Evolutionary conservation across 805 yeast species (phyloP).

Genomic region (Blastobotrys parvus): DNA sequence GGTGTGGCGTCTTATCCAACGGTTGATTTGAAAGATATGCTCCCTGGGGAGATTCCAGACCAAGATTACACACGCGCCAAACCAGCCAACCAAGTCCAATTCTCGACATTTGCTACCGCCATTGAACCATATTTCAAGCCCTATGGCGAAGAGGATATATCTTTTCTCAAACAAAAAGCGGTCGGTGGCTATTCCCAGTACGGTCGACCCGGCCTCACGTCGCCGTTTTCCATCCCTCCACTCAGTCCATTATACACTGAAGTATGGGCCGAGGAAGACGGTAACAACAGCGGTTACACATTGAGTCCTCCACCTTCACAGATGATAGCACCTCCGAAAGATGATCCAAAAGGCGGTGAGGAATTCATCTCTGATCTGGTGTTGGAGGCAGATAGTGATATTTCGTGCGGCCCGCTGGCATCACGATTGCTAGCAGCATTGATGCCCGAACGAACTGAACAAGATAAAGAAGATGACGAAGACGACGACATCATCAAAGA

Average conservation of each 20-base stretch:
- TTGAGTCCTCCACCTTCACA: conserved; percentile 20
- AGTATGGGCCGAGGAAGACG: conserved; percentile 80
- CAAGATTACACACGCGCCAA: conserved; percentile 77
- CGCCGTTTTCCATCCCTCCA: conserved; percentile 77
- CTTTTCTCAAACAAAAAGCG: conserved; percentile 55
- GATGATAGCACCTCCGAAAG: not conserved
- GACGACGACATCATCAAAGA: too few relatives aligned
- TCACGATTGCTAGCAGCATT: conserved; percentile 78
- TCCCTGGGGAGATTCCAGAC: conserved; percentile 87
- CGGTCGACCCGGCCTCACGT: conserved; percentile 20
- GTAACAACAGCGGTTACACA: conserved; percentile 38
- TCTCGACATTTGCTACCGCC: conserved; percentile 75
- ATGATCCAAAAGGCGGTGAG: conserved; percentile 40
- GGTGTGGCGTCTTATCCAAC: conserved; percentile 90
- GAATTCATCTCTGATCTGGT: conserved; percentile 50
- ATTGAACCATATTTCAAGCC: conserved; percentile 79
- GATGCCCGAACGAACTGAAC: conserved; percentile 29
- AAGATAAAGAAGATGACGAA: conserved; percentile 8
- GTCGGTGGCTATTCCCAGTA: conserved; percentile 32
- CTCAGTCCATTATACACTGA: conserved; percentile 77
- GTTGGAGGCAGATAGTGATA: conserved; percentile 61
- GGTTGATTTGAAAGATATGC: conserved; percentile 57
- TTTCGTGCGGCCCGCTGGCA: conserved; percentile 88
- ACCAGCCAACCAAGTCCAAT: conserved; percentile 86
- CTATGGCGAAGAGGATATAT: conserved; percentile 72